Conservation (phyloP, 2,329 filamentous ascomycete species). For the Colletotrichum endophyticum region DNA sequence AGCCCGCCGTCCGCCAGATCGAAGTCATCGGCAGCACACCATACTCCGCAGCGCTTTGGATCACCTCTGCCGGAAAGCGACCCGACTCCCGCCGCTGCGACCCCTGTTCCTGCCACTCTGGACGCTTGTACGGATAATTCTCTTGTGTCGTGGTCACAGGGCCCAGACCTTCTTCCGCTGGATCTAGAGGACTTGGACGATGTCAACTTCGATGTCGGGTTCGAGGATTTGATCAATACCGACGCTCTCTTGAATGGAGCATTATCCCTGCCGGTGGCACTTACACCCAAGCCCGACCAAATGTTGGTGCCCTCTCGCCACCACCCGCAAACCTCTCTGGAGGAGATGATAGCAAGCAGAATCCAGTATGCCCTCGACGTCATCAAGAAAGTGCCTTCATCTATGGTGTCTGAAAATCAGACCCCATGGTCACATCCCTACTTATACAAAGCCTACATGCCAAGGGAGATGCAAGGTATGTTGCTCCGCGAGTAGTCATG, state of each 20-base stretch:
- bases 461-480: conserved; percentile 52
- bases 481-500: neutral
- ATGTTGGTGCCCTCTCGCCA: neutral
- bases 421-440: conserved; percentile 59
- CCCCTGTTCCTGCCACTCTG: neutral
- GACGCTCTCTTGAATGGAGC: conserved; percentile 5
- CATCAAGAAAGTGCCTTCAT: conserved; percentile 52
- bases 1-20: neutral
- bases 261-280: conserved; percentile 17
- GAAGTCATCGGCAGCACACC: neutral
- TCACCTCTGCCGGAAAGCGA: neutral
- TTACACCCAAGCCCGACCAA: conserved; percentile 9
- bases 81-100: neutral
- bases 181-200: neutral
- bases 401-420: conserved; percentile 52
- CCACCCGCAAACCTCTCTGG: conserved; percentile 23
- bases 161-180: neutral
- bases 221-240: neutral
- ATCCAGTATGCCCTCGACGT: conserved; percentile 52
- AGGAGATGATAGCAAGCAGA: conserved; percentile 33
- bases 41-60: neutral
- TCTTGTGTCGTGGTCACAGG: neutral
- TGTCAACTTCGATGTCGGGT: neutral
- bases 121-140: neutral
- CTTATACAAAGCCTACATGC: conserved; percentile 58